Base-by-base conservation (phyloP, 805 yeast genomes). In the Lachancea quebecensis region DNA sequence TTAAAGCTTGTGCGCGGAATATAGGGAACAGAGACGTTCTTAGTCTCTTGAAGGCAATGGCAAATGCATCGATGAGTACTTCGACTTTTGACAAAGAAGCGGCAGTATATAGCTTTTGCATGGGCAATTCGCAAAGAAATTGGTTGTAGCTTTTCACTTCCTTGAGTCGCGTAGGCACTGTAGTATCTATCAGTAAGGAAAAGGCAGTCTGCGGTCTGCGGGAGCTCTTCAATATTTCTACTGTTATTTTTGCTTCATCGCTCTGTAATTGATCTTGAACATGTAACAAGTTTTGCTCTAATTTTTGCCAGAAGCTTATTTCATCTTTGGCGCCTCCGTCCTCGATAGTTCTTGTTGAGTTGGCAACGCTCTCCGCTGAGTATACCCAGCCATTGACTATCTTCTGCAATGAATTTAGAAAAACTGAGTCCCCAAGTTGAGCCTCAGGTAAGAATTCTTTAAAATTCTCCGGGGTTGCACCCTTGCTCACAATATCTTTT, bases 181-280 rank as follows among this genome's bases (percentile, higher is more conserved):
- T 86, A 2, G 84, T 79, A 55, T 86, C 95, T 5, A 87, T 77
- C 30, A 76, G 67, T 54, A 85, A 82, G 31, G 83, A 73, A n/a
- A 79, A 75, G 0, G 90, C 81, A 1, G 87, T 81, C 58, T 85
- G 95, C 57, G 81, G 85, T 50, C 97, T 70, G 53, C 85, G 89
- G 2, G 89, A 88, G 12, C 73, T 66, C 48, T 77, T 76, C 45
- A 90, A 68, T 0, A 85, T 67, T 1, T 75, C 77, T 11, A 88
- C 62, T 0, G 93, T 78, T 8, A 75, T 59, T 16, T 63, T 66
- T 1, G 87, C 76, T 31, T 77, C 81, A 0, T 72, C 70, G 1
- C 77, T 67, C 2, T 70, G 61, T 1, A 85, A 62, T 57, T 88
- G 95, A 1, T 69, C 68, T 43, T 77, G 75, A 0, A 85, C 70